These are phyloP conservation scores for Akebia trifoliata DNA, from an alignment of 164 flowering plant genomes.

Conservation along the genomic window DNA sequence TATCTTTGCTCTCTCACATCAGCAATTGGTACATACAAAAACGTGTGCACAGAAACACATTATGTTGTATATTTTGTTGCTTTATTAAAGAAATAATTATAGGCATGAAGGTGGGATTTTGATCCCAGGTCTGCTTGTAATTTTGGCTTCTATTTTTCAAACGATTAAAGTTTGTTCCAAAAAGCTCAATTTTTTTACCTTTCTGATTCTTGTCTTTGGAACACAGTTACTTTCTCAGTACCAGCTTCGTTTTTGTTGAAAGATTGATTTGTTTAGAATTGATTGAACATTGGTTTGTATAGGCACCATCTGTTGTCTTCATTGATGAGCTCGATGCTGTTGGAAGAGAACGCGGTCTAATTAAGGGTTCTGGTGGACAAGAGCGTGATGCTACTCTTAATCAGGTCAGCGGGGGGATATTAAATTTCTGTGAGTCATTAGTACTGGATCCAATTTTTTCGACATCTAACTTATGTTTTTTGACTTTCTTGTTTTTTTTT, in stretches of 20 bases:
- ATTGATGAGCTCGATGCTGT: slow-evolving; percentile 99
- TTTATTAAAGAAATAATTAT: no score
- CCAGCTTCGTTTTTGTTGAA: background rate
- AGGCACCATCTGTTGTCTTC: slow-evolving; percentile 98
- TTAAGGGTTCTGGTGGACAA: slow-evolving; percentile 96
- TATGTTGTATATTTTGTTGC: no score
- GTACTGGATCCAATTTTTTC: background rate
- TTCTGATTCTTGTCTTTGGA: no score
- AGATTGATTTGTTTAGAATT: background rate
- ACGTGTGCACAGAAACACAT: no score
- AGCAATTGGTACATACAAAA: background rate
- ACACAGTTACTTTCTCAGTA: background rate
- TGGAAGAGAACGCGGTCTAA: slow-evolving; percentile 94
- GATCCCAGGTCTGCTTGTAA: no score
- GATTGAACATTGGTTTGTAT: slow-evolving; percentile 5
- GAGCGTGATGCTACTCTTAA: slow-evolving; percentile 99
- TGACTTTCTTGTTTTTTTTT: background rate
- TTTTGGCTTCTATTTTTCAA: no score
- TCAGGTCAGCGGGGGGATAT: slow-evolving; percentile 53
- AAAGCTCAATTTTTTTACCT: no score
- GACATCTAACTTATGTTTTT: background rate
- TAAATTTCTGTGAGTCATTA: background rate
- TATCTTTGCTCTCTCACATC: background rate
- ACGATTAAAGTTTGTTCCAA: no score
- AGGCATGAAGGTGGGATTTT: no score